Percentiles rank a stretch among this genome's conserved stretches.
Evolutionary conservation across 306 rosid genomes (phyloP).

Genomic region (Dryas octopetala): DNA sequence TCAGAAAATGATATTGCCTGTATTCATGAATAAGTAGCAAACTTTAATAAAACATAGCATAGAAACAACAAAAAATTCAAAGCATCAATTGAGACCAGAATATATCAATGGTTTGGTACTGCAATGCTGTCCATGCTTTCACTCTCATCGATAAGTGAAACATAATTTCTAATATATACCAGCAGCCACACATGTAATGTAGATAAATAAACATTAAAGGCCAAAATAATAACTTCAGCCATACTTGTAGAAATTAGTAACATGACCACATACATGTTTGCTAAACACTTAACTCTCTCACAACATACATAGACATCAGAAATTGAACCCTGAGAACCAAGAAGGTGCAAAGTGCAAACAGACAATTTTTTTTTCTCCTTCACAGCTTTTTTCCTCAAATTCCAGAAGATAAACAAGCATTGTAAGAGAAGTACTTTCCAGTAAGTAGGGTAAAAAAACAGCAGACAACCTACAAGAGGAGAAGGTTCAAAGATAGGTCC

Average conservation of each 20-base stretch:
- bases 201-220: not conserved
- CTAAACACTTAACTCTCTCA: not conserved
- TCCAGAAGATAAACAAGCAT: not conserved
- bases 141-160: not conserved
- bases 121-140: not conserved
- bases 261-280: not conserved
- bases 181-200: too few species aligned
- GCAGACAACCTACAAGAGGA: not conserved
- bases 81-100: constrained; percentile 10
- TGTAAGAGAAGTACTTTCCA: not conserved
- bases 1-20: constrained; percentile 96
- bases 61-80: constrained; percentile 20
- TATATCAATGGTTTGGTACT: not conserved
- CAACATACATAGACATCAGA: not conserved
- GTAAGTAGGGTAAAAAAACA: not conserved
- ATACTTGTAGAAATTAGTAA: not conserved
- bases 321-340: not conserved
- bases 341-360: too few species aligned
- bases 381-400: not conserved
- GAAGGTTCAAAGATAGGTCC: not conserved
- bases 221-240: not conserved
- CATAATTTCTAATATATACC: not conserved
- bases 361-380: too few species aligned
- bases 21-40: constrained; percentile 34
- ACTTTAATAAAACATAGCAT: constrained; percentile 22